Evolutionary conservation across 176 grass and related monocot species (phyloP).

Genomic region (Ensete glaucum): DNA sequence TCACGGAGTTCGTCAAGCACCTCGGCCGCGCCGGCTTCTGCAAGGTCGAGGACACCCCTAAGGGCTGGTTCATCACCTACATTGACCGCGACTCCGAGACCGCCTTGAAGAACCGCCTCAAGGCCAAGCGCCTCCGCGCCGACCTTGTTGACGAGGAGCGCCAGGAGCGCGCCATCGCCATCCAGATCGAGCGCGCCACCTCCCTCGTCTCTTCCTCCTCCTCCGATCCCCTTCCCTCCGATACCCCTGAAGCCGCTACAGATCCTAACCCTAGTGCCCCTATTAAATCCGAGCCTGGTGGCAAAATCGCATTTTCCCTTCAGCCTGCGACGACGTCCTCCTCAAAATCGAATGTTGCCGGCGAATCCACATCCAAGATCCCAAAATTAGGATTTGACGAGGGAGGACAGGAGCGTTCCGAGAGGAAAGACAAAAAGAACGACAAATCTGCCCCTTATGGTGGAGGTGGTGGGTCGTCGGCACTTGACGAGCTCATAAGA

Average conservation of each 20-base stretch:
- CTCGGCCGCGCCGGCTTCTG: conserved; percentile 26
- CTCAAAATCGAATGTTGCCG: conserved; percentile 8
- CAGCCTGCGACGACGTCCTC: conserved; percentile 16
- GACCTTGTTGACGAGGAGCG: conserved; percentile 77
- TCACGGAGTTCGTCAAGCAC: conserved; percentile 11
- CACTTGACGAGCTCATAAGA: conserved; percentile 76
- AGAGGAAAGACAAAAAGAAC: conserved; percentile 32
- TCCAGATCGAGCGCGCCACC: conserved; percentile 64
- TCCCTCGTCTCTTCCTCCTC: background rate
- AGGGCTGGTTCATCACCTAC: conserved; percentile 95
- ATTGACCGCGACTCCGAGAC: conserved; percentile 79
- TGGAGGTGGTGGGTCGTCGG: conserved; percentile 32
- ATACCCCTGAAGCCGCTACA: background rate
- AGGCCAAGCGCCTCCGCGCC: conserved; percentile 61
- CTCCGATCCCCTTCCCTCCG: background rate
- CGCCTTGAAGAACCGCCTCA: conserved; percentile 68
- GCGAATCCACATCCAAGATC: background rate
- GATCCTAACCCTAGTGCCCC: background rate
- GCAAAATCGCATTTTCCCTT: conserved; percentile 63
- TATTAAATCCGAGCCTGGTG: conserved; percentile 15
- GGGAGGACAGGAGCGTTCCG: conserved; percentile 16
- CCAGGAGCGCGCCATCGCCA: conserved; percentile 64
- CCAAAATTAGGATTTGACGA: conserved; percentile 63
- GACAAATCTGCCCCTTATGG: conserved; percentile 25
- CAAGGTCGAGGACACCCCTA: conserved; percentile 92